These are phyloP conservation scores for Dioscorea dumetorum DNA, from an alignment of 106 monocot species.

Conservation along the genomic window DNA sequence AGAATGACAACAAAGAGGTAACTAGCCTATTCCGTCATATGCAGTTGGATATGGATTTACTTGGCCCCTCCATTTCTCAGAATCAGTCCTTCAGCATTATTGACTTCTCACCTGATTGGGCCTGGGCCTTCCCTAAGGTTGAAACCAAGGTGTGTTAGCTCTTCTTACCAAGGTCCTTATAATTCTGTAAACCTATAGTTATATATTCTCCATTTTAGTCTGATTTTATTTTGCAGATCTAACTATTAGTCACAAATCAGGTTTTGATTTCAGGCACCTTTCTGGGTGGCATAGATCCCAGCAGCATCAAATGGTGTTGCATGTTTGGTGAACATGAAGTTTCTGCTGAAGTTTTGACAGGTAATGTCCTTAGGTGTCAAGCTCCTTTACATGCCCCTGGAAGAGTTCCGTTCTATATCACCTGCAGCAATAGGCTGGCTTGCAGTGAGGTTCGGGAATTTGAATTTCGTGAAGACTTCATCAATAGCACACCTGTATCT, in stretches of 20 bases:
- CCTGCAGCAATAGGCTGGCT: constrained; percentile 36
- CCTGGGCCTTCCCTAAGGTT: constrained; percentile 50
- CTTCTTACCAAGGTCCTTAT: background rate
- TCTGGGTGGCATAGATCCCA: constrained; percentile 14
- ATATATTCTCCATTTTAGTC: too few relatives aligned
- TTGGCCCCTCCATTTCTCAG: constrained; percentile 47
- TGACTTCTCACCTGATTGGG: constrained; percentile 78
- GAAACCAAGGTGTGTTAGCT: constrained; percentile 48
- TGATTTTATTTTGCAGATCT: background rate
- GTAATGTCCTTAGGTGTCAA: constrained; percentile 33
- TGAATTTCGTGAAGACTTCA: constrained; percentile 42
- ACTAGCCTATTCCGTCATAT: constrained; percentile 31
- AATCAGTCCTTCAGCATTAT: constrained; percentile 57
- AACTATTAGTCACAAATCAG: constrained; percentile 10
- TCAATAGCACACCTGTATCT: background rate
- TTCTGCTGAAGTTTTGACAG: constrained; percentile 29
- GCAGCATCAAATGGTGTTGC: constrained; percentile 29
- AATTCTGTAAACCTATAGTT: too few relatives aligned
- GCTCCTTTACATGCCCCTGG: constrained; percentile 38
- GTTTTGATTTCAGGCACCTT: constrained; percentile 39
- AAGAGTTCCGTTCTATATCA: constrained; percentile 45
- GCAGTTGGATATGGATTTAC: constrained; percentile 41
- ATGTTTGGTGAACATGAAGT: constrained; percentile 54
- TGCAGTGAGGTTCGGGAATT: constrained; percentile 66
- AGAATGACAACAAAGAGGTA: constrained; percentile 32